Evolutionary conservation across 371 early-diverging fungal genomes (phyloP), one percentile per base, ranked within the genome.

Genomic region (Lichtheimia ramosa): DNA sequence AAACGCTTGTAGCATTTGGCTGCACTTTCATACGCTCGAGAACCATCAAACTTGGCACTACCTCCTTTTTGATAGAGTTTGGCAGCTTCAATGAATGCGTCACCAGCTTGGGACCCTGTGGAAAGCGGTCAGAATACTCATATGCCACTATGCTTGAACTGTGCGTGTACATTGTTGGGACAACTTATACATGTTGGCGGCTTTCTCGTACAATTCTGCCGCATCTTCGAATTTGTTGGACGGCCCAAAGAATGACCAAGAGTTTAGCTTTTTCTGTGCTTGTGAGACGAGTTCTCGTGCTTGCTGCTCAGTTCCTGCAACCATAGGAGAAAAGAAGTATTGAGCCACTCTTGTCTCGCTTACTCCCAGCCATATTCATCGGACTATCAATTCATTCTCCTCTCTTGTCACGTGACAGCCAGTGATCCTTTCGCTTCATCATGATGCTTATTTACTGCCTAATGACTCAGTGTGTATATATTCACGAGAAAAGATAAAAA

Each of bases 21-120:
- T 3, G 98, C 98, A 56, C 90, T 88, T 49, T 96, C 80, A 71
- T 83, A 95, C 20, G 88, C 83, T 61, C 73, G 71, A 27, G 79
- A 71, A 15, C 73, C 76, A 62, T 79, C 79, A 66, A 75, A 79
- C 41, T 84, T 81, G 5, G 95, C 84, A 16, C 95, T 90, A 58
- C 93, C 95, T 14, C 70, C 76, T 28, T 56, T 56, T 63, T 74
- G 62, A 49, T 62, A 79, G 28, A 79, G 61, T 53, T 75, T 69
- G 28, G 96, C 97, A 41, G 94, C 92, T 59, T 87, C 84, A 51
- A 83, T 70, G 75, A 91, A 96, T 0, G 96, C 92, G 68, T 95
- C 95, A 61, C 97, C 98, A 18, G 96, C 93, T 62, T 93, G 92
- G 64, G 87, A 86, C 95, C 93, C 92, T 92, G 69, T 15, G 18